Conservation (phyloP, 2,329 filamentous ascomycete genomes). For the Sporothrix brasiliensis region DNA sequence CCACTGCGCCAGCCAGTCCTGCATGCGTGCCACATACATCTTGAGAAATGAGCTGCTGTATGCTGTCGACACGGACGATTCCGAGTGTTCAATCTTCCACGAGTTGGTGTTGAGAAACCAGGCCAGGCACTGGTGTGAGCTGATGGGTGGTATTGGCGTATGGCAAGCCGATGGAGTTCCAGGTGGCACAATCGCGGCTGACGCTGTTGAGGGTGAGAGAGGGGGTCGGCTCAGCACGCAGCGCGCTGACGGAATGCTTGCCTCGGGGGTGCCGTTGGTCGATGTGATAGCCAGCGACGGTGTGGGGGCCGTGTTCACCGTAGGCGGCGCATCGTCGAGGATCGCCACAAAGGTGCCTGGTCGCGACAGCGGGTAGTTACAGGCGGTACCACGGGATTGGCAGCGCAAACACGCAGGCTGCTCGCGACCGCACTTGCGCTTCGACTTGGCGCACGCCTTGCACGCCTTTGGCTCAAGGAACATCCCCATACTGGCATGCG, state of each 20-base stretch:
- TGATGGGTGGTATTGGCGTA: background rate
- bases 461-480: conserved; percentile 35
- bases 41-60: conserved; percentile 28
- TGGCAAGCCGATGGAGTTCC: background rate
- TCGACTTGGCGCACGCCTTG: conserved; percentile 36
- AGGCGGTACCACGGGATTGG: conserved; percentile 33
- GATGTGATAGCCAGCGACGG: background rate
- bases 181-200: background rate
- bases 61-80: background rate
- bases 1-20: conserved; percentile 41
- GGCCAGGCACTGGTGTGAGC: background rate
- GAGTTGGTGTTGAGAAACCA: conserved; percentile 37
- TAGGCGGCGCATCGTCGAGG: background rate
- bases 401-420: conserved; percentile 39
- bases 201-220: no score
- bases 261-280: background rate
- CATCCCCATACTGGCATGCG: background rate
- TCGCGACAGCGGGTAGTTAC: conserved; percentile 37
- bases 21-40: conserved; percentile 31
- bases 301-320: background rate
- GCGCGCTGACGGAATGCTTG: background rate
- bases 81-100: conserved; percentile 35
- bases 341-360: conserved; percentile 16
- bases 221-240: background rate
- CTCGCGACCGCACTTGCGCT: conserved; percentile 38